Base-by-base conservation (phyloP, 306 rosid genomes). In the Acacia confusa region DNA sequence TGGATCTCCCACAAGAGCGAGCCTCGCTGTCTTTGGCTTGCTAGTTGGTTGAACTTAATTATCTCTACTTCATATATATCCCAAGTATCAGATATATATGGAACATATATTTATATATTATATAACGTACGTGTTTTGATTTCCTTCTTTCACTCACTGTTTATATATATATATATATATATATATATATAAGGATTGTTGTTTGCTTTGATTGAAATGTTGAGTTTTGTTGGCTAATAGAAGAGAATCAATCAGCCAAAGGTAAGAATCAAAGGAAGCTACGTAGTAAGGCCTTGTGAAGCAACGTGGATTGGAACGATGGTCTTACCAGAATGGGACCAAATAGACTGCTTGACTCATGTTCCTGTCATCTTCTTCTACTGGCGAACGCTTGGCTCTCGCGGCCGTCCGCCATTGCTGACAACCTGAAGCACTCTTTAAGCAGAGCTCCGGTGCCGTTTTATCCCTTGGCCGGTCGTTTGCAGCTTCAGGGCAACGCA, bases 381-480 rank as follows among this genome's bases (percentile, higher is more conserved):
- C 78, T 82, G 15, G 34, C 86, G 17, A 69, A 64, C 45, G 68
- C 58, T 19, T 74, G 79, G 75, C 67, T 78, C 16, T 20, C 76
- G 11, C 13, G 69, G 6, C 9, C 45, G 0, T 40, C 73, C 19
- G 30, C 57, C 14, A 84, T 88, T 11, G 25, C 86, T 58, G 65
- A 82, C 53, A 81, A 85, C 27, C 81, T 88, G 38, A 90, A 57
- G 58, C 79, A 61, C 68, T 91, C 97, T 0, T 24, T 93, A 15
- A 68, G 89, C 76, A 28, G 77, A 27, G 88, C 81, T 8, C 71
- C 91, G 3, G 92, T 89, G 66, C 83, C 89, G 43, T 93, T 88
- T 87, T 90, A 93, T 43, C 94, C 93, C 2, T 50, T 90, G 0
- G 93, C 93, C 0, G 94, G 93, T 67, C 94, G 93, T 36, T 80